These are phyloP conservation scores for Fusarium avenaceum DNA, from an alignment of 2,329 filamentous ascomycete species.

Conservation along the genomic window DNA sequence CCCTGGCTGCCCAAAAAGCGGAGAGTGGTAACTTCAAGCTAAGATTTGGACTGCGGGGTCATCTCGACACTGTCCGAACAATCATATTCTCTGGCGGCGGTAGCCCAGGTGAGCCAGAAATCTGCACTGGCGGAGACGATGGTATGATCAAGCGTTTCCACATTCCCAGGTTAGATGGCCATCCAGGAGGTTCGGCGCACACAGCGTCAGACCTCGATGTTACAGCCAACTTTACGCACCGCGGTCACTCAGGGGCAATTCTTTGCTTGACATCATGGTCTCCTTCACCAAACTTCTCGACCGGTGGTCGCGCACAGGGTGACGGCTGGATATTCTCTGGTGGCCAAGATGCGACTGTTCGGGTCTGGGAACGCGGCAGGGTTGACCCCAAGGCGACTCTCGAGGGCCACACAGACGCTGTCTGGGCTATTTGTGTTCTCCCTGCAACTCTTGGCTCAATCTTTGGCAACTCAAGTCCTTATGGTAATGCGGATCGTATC, in stretches of 20 bases:
- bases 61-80: slow-evolving; percentile 92
- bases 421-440: slow-evolving; percentile 95
- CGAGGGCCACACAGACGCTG: slow-evolving; percentile 93
- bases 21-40: slow-evolving; percentile 90
- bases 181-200: slow-evolving; percentile 60
- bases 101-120: slow-evolving; percentile 94
- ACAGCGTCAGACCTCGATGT: slow-evolving; percentile 87
- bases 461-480: slow-evolving; percentile 80
- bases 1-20: slow-evolving; percentile 66
- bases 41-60: slow-evolving; percentile 89
- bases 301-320: slow-evolving; percentile 86
- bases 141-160: slow-evolving; percentile 97
- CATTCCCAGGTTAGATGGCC: slow-evolving; percentile 81
- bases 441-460: slow-evolving; percentile 84
- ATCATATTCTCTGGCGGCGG: slow-evolving; percentile 98
- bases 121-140: slow-evolving; percentile 96
- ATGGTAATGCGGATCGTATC: slow-evolving; percentile 86
- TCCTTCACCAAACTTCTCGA: slow-evolving; percentile 87
- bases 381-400: slow-evolving; percentile 96
- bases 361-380: slow-evolving; percentile 94
- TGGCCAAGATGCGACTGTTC: slow-evolving; percentile 91
- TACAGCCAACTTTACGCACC: slow-evolving; percentile 92
- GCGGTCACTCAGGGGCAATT: slow-evolving; percentile 92
- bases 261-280: slow-evolving; percentile 90
- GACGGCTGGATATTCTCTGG: slow-evolving; percentile 99